Percentiles rank a stretch among this genome's conserved stretches.
phyloP scores from a whole-genome alignment of 371 early-diverging fungal species.

The Neoconidiobolus thromboides region DNA sequence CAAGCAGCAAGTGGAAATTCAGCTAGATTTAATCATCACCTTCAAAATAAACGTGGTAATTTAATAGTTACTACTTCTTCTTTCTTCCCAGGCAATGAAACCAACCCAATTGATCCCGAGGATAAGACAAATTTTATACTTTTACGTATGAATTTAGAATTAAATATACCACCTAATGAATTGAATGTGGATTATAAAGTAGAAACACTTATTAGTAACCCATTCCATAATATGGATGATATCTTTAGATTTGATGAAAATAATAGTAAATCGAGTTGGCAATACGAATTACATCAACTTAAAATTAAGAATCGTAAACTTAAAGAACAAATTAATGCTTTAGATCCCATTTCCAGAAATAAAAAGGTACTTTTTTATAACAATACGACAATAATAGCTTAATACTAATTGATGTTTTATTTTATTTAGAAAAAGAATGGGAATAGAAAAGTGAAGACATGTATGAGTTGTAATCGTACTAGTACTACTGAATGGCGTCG shows the following conservation, averaged over 20 bases:
- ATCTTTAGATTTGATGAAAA: not conserved
- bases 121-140: too few species aligned
- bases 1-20: conserved; percentile 11
- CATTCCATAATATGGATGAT: too few species aligned
- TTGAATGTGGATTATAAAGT: too few species aligned
- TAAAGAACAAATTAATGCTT: conserved; percentile 18
- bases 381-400: not conserved
- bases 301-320: conserved; percentile 19
- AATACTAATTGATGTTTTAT: not conserved
- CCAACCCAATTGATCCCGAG: too few species aligned
- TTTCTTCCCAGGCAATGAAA: too few species aligned
- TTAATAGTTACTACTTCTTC: too few species aligned
- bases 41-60: too few species aligned
- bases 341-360: conserved; percentile 1
- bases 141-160: too few species aligned
- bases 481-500: conserved; percentile 52
- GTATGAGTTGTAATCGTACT: conserved; percentile 25
- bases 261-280: conserved; percentile 22
- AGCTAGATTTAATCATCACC: too few species aligned
- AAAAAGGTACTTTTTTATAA: not conserved
- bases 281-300: conserved; percentile 28
- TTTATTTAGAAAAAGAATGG: not conserved
- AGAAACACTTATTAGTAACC: too few species aligned
- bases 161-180: too few species aligned
- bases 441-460: not conserved